Percentiles rank a stretch among this genome's conserved stretches.
phyloP scores from a whole-genome alignment of 2,329 filamentous ascomycete species.

The Penicillium freii region DNA sequence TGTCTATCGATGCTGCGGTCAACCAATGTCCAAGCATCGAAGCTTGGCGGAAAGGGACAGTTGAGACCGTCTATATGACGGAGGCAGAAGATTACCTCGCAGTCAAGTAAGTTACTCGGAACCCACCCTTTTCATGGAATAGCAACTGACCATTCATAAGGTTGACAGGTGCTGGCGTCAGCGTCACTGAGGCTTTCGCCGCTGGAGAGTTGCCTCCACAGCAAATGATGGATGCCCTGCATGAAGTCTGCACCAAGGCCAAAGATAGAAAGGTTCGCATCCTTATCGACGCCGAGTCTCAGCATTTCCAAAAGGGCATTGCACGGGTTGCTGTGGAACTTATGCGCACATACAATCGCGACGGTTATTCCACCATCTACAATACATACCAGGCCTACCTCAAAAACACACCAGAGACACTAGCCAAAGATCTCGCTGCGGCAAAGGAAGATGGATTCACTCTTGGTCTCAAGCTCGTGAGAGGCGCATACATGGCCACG shows the following conservation, averaged over 20 bases:
- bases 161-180: slow-evolving; percentile 76
- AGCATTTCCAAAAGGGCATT: slow-evolving; percentile 73
- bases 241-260: slow-evolving; percentile 61
- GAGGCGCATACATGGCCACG: slow-evolving; percentile 69
- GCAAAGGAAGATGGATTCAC: slow-evolving; percentile 62
- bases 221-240: slow-evolving; percentile 67
- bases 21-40: slow-evolving; percentile 30
- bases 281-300: slow-evolving; percentile 84
- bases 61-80: slow-evolving; percentile 62
- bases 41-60: slow-evolving; percentile 70
- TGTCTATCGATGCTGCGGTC: not conserved
- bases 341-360: slow-evolving; percentile 71
- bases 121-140: not conserved
- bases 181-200: slow-evolving; percentile 66
- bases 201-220: slow-evolving; percentile 61
- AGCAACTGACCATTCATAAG: slow-evolving; percentile 12
- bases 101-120: slow-evolving; percentile 49
- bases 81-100: slow-evolving; percentile 61
- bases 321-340: slow-evolving; percentile 77
- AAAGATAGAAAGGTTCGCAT: slow-evolving; percentile 67
- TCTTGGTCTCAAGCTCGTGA: slow-evolving; percentile 71
- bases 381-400: slow-evolving; percentile 78
- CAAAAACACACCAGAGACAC: slow-evolving; percentile 58
- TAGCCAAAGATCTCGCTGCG: slow-evolving; percentile 59
- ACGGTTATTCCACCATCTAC: slow-evolving; percentile 68